Evolutionary conservation across 192 early-diverging fungal genomes (phyloP).

Genomic region (Chytriomyces hyalinus): DNA sequence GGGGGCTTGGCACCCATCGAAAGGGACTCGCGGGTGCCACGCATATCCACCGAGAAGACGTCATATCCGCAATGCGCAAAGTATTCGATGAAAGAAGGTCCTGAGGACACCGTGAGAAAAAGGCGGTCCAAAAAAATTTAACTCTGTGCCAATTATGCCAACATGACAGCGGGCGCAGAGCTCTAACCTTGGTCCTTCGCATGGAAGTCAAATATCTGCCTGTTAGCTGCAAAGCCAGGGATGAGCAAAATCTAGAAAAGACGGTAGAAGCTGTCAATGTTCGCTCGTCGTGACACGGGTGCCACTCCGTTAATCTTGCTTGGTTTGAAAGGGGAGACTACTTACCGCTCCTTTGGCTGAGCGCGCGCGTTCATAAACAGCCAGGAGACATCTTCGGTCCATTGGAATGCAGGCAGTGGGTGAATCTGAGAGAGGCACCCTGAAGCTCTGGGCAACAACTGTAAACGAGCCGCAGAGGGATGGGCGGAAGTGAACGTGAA

Average conservation of each 20-base stretch:
- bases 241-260: constrained; percentile 22
- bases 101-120: constrained; percentile 7
- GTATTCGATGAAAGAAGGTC: constrained; percentile 47
- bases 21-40: constrained; percentile 5
- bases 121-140: neutral
- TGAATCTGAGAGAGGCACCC: constrained; percentile 36
- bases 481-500: constrained; percentile 2
- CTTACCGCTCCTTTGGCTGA: constrained; percentile 39
- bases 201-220: constrained; percentile 46
- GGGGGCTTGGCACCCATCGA: neutral
- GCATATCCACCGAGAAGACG: constrained; percentile 44
- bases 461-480: constrained; percentile 33
- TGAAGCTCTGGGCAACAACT: constrained; percentile 34
- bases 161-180: constrained; percentile 8
- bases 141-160: neutral
- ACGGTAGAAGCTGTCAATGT: no score
- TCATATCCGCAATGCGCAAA: constrained; percentile 45
- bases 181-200: no score
- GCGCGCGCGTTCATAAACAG: constrained; percentile 15
- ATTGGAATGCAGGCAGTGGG: constrained; percentile 36
- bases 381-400: constrained; percentile 39
- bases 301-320: no score
- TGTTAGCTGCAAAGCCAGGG: constrained; percentile 49
- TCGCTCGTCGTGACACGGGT: no score
- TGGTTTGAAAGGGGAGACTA: no score